A percentile compares a stretch with the other conserved stretches of the same genome.
Evolutionary conservation across 1,139 yeast species (phyloP).

Genomic region (Blastobotrys ciferrii): DNA sequence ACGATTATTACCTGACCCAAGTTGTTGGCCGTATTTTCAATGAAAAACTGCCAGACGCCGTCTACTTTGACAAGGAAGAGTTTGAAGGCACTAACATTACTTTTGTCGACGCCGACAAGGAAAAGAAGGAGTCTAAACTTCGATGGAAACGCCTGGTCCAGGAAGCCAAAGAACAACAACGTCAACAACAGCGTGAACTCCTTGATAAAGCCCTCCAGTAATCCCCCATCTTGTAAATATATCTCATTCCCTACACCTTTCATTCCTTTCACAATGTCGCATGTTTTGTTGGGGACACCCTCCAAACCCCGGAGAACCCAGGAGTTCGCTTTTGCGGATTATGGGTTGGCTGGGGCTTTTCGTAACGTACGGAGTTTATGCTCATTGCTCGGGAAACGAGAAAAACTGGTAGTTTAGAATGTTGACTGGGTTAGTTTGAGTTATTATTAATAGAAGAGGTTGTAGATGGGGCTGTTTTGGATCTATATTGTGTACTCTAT

Average conservation of each 20-base stretch:
- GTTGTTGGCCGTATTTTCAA: constrained; percentile 51
- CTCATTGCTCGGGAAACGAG: too few relatives aligned
- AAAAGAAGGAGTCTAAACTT: constrained; percentile 41
- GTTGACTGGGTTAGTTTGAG: too few relatives aligned
- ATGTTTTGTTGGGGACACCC: too few relatives aligned
- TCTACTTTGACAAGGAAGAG: constrained; percentile 53
- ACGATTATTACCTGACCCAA: constrained; percentile 44
- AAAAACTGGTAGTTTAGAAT: too few relatives aligned
- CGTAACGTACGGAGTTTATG: too few relatives aligned
- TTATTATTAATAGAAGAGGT: too few relatives aligned
- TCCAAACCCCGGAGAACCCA: too few relatives aligned
- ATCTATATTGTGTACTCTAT: too few relatives aligned
- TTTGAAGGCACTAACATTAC: constrained; percentile 51
- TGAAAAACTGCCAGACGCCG: constrained; percentile 75
- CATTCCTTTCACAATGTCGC: background rate
- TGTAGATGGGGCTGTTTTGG: too few relatives aligned
- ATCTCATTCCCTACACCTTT: too few relatives aligned
- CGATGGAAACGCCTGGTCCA: constrained; percentile 44
- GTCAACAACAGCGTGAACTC: constrained; percentile 37
- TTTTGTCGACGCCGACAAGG: constrained; percentile 43
- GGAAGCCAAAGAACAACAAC: constrained; percentile 45
- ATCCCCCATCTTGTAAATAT: constrained; percentile 3
- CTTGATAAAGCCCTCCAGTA: constrained; percentile 35
- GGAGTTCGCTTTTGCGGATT: too few relatives aligned
- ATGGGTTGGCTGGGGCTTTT: too few relatives aligned